phyloP scores from a whole-genome alignment of 225 moss, liverwort and hornwort genomes.

The Sphagnum tenellum region DNA sequence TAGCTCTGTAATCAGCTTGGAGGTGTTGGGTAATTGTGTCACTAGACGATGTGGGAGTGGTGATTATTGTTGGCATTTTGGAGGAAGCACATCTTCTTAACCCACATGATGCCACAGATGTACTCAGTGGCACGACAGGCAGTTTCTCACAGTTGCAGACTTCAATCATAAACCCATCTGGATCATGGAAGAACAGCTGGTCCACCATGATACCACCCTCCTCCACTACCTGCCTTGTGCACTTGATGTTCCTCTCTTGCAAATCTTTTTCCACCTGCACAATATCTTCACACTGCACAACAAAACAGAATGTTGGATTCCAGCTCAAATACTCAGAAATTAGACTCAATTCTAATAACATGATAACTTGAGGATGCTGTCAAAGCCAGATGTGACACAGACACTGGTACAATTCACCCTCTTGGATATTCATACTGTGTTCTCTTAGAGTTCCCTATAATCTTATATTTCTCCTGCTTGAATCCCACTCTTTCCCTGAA shows the following conservation, averaged over 20 bases:
- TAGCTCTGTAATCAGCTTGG: background rate
- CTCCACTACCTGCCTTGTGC: constrained; percentile 25
- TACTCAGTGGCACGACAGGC: constrained; percentile 45
- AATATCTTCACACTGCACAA: constrained; percentile 51
- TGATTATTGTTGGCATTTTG: constrained; percentile 11
- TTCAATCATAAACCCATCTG: constrained; percentile 88
- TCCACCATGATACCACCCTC: constrained; percentile 58
- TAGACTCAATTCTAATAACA: too few species aligned
- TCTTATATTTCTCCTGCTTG: too few species aligned
- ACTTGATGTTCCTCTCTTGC: constrained; percentile 53
- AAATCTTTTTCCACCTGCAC: constrained; percentile 48
- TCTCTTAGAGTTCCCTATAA: too few species aligned
- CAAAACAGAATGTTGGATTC: too few species aligned
- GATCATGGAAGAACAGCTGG: constrained; percentile 87
- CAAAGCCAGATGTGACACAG: too few species aligned
- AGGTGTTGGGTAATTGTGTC: background rate
- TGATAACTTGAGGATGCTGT: too few species aligned
- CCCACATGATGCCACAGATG: constrained; percentile 4
- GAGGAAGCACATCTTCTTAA: constrained; percentile 7
- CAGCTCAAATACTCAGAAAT: too few species aligned
- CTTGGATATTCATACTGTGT: too few species aligned
- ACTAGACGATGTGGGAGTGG: background rate
- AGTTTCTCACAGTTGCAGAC: constrained; percentile 77
- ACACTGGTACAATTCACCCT: too few species aligned
- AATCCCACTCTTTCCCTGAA: too few species aligned